Base-by-base conservation (phyloP, 2,329 filamentous ascomycete genomes). In the Aspergillus sp. region DNA sequence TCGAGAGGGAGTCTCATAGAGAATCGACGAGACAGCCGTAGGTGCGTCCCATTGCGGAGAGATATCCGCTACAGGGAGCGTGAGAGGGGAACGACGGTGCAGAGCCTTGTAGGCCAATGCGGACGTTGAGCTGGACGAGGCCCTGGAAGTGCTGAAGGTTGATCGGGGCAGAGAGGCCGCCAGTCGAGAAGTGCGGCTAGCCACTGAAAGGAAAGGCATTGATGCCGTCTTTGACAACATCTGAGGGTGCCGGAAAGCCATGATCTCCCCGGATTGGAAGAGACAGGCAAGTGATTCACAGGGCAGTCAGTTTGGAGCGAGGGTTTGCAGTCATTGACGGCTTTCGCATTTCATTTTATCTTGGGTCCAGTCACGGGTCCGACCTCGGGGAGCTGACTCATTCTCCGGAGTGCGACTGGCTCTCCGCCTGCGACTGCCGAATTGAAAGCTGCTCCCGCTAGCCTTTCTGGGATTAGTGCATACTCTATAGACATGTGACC, bases 71-170 rank as follows among this genome's bases (percentile, higher is more conserved):
- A 86, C 88, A 55, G 91, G 90, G 54, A 96, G 90, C 21, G 92
- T 86, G 62, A 93, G 90, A 19, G 90, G 89, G 60, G 93, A 90
- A 64, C 93, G 91, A 69, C 92, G 90, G 73, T 96, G 93, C 62
- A 98, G 85, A 57, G 93, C 91, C 83, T 99, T 99, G 86, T 98
- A 98, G 70, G 93, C 93, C 63, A 98, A 86, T 62, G 95, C 93
- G 56, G 92, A 95, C 66, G 93, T 98, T 55, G 93, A 96, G 79
- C 86, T 76, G 49, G 72, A 75, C 2, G 73, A 75, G 52, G 70
- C 65, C 57, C 72, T 68, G 61, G 66, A 62, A 51, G 65, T 69
- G 64, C n/a, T 41, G 31, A 54, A 54, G n/a, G 52, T 39, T 15
- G 71, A 73, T 52, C 66, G 71, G 57, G 72, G 65, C 24, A 71